Evolutionary conservation across 1,139 yeast genomes (phyloP).

Genomic region (Zygosaccharomyces sapae): DNA sequence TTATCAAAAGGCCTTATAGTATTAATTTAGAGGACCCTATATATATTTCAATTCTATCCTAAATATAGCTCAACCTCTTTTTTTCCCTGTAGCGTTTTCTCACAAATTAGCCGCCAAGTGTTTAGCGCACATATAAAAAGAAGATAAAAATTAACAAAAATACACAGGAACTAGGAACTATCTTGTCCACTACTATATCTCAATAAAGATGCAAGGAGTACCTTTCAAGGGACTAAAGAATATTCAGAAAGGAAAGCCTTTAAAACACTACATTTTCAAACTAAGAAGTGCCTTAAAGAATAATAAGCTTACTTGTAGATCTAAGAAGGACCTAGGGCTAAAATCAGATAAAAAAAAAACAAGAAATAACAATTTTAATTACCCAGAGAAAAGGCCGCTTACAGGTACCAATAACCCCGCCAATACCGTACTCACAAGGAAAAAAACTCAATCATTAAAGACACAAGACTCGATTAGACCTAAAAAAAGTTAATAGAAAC

Average conservation of each 20-base stretch:
- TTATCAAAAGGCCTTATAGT: too few species aligned
- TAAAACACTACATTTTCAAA: neutral
- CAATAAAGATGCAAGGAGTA: neutral
- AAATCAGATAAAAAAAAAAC: neutral
- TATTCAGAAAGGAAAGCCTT: neutral
- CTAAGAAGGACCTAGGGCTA: neutral
- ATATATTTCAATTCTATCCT: too few species aligned
- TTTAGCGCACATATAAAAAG: neutral
- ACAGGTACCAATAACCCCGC: neutral
- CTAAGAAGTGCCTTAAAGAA: neutral
- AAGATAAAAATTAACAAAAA: neutral
- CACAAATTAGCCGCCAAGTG: neutral
- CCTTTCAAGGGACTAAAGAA: neutral
- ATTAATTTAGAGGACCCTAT: too few species aligned
- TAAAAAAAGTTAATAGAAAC: neutral
- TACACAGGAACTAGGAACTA: too few species aligned
- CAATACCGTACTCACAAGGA: neutral
- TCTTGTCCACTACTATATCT: neutral
- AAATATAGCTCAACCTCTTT: too few species aligned
- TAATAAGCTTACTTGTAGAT: too few species aligned
- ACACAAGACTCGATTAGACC: neutral
- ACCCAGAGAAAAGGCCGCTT: too few species aligned
- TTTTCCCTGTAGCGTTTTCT: neutral
- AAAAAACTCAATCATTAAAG: neutral
- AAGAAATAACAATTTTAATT: neutral